phyloP scores from a whole-genome alignment of 208 protist genomes.

The Crithidia thermophila region DNA sequence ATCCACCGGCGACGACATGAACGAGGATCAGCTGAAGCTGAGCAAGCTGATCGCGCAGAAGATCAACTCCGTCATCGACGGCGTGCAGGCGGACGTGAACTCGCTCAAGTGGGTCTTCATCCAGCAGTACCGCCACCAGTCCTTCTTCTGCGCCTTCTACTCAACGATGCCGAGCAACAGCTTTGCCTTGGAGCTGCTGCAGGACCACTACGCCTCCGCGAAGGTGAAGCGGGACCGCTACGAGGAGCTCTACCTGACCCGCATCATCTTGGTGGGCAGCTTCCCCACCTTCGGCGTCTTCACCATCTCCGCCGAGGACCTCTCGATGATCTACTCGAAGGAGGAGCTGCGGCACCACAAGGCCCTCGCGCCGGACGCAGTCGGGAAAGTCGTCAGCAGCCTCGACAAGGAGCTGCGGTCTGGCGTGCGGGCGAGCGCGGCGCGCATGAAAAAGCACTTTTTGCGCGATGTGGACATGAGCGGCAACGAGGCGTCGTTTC shows the following conservation, averaged over 20 bases:
- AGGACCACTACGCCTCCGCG: constrained; percentile 69
- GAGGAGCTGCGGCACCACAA: constrained; percentile 89
- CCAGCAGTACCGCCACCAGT: constrained; percentile 88
- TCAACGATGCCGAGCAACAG: constrained; percentile 49
- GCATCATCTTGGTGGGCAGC: constrained; percentile 69
- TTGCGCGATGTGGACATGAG: constrained; percentile 62
- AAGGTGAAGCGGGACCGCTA: constrained; percentile 76
- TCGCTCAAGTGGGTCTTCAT: constrained; percentile 78
- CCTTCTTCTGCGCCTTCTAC: constrained; percentile 90
- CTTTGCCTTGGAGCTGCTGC: constrained; percentile 63
- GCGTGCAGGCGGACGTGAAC: constrained; percentile 42
- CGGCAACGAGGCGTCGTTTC: constrained; percentile 73
- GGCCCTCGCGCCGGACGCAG: constrained; percentile 64
- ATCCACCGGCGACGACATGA: constrained; percentile 29
- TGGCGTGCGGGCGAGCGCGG: constrained; percentile 65
- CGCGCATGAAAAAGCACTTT: constrained; percentile 86
- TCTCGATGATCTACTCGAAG: constrained; percentile 69
- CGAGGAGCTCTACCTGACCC: constrained; percentile 88
- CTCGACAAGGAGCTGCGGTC: constrained; percentile 72
- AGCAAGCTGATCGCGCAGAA: constrained; percentile 37
- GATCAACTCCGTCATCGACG: constrained; percentile 55
- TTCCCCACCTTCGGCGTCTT: constrained; percentile 84
- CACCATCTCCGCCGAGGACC: constrained; percentile 76
- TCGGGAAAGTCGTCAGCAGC: constrained; percentile 53
- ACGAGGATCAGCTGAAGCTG: constrained; percentile 56